These are phyloP conservation scores for Kurtzmaniella quercitrusa DNA, from an alignment of 1,139 yeast species.

Conservation along the genomic window DNA sequence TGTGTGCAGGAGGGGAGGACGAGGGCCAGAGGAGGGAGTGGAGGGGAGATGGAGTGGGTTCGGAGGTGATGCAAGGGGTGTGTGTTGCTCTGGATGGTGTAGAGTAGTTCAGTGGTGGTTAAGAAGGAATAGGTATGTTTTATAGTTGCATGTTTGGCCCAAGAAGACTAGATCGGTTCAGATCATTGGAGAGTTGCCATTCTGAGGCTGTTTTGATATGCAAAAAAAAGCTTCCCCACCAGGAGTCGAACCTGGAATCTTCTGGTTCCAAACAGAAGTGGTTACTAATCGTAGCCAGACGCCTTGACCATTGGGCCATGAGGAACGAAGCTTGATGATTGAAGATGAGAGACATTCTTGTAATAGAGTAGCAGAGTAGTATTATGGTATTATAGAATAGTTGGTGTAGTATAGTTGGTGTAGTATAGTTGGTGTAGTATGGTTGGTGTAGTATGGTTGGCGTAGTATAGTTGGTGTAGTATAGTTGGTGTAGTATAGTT, in stretches of 20 bases:
- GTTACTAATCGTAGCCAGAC: conserved; percentile 51
- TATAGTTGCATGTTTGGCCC: no score
- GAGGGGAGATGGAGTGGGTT: not conserved
- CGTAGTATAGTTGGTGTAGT: no score
- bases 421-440: no score
- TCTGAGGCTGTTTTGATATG: no score
- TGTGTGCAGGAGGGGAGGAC: not conserved
- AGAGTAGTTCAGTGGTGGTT: not conserved
- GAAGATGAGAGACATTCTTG: not conserved
- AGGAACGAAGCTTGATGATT: conserved; percentile 40
- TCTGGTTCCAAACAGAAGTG: conserved; percentile 63
- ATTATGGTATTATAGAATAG: no score
- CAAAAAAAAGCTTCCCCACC: conserved; percentile 78
- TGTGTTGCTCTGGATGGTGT: not conserved
- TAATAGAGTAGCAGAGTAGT: no score
- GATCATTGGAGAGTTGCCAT: no score
- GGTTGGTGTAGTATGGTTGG: no score
- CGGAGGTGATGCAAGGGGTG: not conserved
- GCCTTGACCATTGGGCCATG: conserved; percentile 58
- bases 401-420: no score
- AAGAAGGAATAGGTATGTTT: not conserved
- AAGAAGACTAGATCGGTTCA: no score
- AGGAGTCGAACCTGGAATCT: conserved; percentile 95
- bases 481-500: no score
- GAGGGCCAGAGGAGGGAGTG: not conserved